Conservation (phyloP, 768 basidiomycete genomes). For the Suillus spraguei region DNA sequence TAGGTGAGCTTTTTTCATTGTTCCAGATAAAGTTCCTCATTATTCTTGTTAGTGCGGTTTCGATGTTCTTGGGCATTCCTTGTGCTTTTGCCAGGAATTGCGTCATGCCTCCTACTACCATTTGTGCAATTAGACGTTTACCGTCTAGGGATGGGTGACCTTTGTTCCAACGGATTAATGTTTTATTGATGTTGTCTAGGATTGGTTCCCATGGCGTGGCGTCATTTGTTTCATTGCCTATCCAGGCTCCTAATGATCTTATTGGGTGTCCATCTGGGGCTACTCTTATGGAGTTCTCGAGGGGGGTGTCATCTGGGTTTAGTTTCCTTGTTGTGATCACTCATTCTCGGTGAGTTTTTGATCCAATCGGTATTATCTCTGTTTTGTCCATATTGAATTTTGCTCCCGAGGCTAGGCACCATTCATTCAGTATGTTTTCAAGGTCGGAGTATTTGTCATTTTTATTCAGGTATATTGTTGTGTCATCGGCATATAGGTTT, state of each 20-base stretch:
- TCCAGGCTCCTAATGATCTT: too few species aligned
- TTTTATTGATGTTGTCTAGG: too few species aligned
- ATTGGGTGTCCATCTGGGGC: too few species aligned
- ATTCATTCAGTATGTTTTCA: slow-evolving; percentile 10
- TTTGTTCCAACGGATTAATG: too few species aligned
- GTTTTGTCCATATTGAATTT: slow-evolving; percentile 30
- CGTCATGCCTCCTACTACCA: not conserved
- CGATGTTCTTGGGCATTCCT: not conserved
- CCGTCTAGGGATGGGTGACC: too few species aligned
- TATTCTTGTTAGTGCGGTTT: not conserved
- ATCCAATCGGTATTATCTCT: too few species aligned
- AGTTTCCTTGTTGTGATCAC: too few species aligned
- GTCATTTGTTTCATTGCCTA: too few species aligned
- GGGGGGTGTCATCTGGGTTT: too few species aligned
- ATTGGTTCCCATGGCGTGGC: too few species aligned
- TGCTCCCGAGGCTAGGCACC: slow-evolving; percentile 16
- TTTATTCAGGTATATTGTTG: slow-evolving; percentile 24
- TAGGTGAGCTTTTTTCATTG: not conserved
- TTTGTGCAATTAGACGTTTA: not conserved
- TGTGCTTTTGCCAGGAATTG: not conserved
- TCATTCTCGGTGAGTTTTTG: too few species aligned
- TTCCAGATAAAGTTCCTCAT: not conserved
- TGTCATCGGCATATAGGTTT: not conserved
- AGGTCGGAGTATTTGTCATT: slow-evolving; percentile 14
- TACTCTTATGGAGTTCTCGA: too few species aligned